Evolutionary conservation across 2,329 filamentous ascomycete genomes (phyloP).

Genomic region (Pseudocercospora fuligena): DNA sequence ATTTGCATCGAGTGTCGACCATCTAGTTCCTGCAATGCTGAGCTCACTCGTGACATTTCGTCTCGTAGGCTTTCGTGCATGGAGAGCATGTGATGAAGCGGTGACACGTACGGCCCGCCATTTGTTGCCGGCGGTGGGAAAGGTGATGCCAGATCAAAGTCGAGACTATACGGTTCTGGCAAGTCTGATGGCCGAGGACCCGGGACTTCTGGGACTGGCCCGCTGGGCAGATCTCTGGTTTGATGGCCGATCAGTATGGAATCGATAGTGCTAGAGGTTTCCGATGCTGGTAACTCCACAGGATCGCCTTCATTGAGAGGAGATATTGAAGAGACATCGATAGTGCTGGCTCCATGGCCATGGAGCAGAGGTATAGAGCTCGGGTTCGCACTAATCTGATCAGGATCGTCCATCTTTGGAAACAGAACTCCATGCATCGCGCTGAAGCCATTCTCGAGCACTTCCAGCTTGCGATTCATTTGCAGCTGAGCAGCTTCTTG

Average conservation of each 20-base stretch:
- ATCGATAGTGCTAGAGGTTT: constrained; percentile 7
- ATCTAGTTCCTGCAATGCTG: constrained; percentile 63
- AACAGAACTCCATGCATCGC: constrained; percentile 50
- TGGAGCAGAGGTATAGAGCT: constrained; percentile 30
- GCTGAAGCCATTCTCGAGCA: constrained; percentile 51
- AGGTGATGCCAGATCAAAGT: constrained; percentile 36
- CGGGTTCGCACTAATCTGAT: constrained; percentile 31
- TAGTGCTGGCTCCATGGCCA: constrained; percentile 9
- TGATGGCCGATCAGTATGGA: constrained; percentile 2
- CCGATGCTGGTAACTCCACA: background rate
- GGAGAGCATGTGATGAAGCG: constrained; percentile 63
- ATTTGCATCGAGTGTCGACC: constrained; percentile 66
- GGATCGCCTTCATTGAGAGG: constrained; percentile 12
- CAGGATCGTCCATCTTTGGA: constrained; percentile 25
- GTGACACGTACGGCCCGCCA: constrained; percentile 48
- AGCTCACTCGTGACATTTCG: constrained; percentile 60
- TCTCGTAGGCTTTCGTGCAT: constrained; percentile 66
- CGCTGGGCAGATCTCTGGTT: constrained; percentile 10
- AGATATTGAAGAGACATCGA: background rate
- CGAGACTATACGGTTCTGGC: constrained; percentile 31
- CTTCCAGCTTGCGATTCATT: constrained; percentile 49
- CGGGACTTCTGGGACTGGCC: constrained; percentile 25
- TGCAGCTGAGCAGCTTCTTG: constrained; percentile 50
- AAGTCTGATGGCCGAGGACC: constrained; percentile 31
- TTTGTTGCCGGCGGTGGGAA: constrained; percentile 34